Evolutionary conservation across 2,329 filamentous ascomycete species (phyloP).

Genomic region (Cercospora janseana): DNA sequence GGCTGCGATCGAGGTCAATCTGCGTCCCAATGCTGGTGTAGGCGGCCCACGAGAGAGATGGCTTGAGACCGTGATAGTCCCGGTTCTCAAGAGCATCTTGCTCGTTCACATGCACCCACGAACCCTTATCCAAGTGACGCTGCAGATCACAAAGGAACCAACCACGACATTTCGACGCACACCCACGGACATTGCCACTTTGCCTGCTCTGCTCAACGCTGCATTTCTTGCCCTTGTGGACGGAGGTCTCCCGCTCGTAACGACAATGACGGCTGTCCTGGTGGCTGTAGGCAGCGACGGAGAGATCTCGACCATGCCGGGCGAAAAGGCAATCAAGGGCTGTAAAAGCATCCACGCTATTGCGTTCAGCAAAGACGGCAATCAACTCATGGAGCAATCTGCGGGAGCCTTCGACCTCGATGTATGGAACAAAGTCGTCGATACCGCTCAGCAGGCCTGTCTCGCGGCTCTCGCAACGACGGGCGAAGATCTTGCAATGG

Average conservation of each 20-base stretch:
- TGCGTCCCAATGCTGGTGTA: constrained; percentile 80
- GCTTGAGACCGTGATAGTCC: constrained; percentile 72
- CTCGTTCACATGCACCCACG: constrained; percentile 73
- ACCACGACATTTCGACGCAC: constrained; percentile 56
- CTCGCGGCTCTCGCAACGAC: constrained; percentile 44
- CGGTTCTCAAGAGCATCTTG: constrained; percentile 70
- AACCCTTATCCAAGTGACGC: constrained; percentile 73
- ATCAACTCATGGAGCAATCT: constrained; percentile 76
- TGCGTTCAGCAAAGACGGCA: constrained; percentile 71
- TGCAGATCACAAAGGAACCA: constrained; percentile 59
- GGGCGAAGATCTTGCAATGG: constrained; percentile 42
- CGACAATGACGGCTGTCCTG: constrained; percentile 65
- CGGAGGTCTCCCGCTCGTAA: constrained; percentile 75
- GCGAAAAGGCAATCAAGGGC: constrained; percentile 58
- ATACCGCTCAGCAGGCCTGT: constrained; percentile 65
- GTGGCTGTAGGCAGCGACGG: constrained; percentile 54
- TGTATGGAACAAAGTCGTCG: constrained; percentile 71
- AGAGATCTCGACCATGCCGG: constrained; percentile 55
- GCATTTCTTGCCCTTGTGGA: constrained; percentile 75
- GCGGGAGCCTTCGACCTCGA: constrained; percentile 73
- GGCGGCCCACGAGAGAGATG: constrained; percentile 65
- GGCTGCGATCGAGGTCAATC: constrained; percentile 82
- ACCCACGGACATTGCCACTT: constrained; percentile 68
- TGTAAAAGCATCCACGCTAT: constrained; percentile 78
- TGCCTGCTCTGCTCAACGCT: constrained; percentile 80